Evolutionary conservation across 495 filamentous ascomycete species (phyloP).

Genomic region (Staphylotrichum longicolle): DNA sequence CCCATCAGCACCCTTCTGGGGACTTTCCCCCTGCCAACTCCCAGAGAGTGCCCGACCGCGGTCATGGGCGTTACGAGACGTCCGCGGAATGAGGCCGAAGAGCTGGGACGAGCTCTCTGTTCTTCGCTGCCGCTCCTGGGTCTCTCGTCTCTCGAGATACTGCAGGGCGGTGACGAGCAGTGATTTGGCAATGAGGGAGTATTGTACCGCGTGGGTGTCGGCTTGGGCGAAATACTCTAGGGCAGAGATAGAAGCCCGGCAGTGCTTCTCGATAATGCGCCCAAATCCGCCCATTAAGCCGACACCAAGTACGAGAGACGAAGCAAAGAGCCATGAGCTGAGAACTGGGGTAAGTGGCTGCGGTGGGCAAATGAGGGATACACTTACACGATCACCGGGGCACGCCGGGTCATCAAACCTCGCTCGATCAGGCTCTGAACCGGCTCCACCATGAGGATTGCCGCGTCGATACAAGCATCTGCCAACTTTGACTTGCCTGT

Average conservation of each 20-base stretch:
- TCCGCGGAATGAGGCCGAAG: constrained; percentile 41
- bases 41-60: not conserved
- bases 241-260: constrained; percentile 38
- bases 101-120: constrained; percentile 45
- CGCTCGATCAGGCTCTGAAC: constrained; percentile 37
- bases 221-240: constrained; percentile 44
- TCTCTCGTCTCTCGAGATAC: constrained; percentile 41
- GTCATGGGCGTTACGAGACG: not conserved
- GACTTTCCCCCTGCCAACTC: not conserved
- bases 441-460: constrained; percentile 45
- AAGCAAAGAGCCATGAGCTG: constrained; percentile 49
- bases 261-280: constrained; percentile 46
- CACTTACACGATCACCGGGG: constrained; percentile 45
- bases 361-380: no score
- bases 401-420: constrained; percentile 35
- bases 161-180: constrained; percentile 40
- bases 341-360: not conserved
- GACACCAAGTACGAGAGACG: constrained; percentile 46
- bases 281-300: constrained; percentile 46
- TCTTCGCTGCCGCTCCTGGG: constrained; percentile 38
- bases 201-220: constrained; percentile 46
- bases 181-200: constrained; percentile 47
- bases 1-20: not conserved
- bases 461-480: constrained; percentile 49
- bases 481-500: constrained; percentile 42